Evolutionary conservation across 2,329 filamentous ascomycete species (phyloP).

Genomic region (Pseudocercospora fijiensis): DNA sequence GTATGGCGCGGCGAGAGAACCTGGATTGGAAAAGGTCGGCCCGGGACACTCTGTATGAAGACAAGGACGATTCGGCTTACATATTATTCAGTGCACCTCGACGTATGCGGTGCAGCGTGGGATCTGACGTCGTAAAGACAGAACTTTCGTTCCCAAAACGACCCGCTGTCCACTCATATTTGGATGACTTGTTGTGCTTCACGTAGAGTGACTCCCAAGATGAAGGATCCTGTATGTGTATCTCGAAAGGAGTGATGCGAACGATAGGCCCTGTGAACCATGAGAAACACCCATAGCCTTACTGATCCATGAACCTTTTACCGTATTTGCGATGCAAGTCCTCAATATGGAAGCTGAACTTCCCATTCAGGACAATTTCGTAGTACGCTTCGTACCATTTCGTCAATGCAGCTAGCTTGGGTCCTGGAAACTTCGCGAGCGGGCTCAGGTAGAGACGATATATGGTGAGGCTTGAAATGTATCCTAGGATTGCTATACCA

Average conservation of each 20-base stretch:
- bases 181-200: constrained; percentile 21
- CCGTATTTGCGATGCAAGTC: constrained; percentile 33
- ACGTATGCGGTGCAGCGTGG: constrained; percentile 17
- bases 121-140: constrained; percentile 22
- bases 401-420: constrained; percentile 32
- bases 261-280: constrained; percentile 24
- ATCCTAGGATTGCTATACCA: constrained; percentile 11
- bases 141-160: constrained; percentile 22
- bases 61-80: not conserved
- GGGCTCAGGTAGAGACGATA: constrained; percentile 31
- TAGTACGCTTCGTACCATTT: constrained; percentile 36
- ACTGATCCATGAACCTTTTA: constrained; percentile 6
- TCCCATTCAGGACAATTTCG: constrained; percentile 30
- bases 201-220: constrained; percentile 32
- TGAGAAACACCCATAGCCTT: not conserved
- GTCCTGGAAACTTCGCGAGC: constrained; percentile 33
- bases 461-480: constrained; percentile 21
- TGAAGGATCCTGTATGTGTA: constrained; percentile 45
- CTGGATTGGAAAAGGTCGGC: not conserved
- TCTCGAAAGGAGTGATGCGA: constrained; percentile 43
- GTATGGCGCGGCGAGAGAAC: constrained; percentile 23
- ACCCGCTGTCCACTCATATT: constrained; percentile 20
- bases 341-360: constrained; percentile 32
- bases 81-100: constrained; percentile 23
- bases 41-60: not conserved